Conservation (phyloP, 495 filamentous ascomycete genomes). For the Aspergillus coremiiformis region DNA sequence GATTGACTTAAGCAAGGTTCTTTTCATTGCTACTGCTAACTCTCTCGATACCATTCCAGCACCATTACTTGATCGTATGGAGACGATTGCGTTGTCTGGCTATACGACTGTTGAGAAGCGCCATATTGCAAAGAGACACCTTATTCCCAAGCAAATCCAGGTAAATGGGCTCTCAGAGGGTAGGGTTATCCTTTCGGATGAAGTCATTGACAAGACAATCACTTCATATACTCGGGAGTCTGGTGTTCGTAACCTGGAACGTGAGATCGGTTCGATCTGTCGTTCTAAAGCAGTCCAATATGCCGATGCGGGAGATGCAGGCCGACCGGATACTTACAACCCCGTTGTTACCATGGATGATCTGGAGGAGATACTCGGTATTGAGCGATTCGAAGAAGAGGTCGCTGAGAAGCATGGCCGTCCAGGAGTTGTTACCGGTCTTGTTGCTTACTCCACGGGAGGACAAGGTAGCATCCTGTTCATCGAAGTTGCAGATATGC, state of each 20-base stretch:
- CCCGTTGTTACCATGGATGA: conserved; percentile 67
- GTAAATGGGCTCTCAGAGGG: conserved; percentile 68
- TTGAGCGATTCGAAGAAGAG: conserved; percentile 92
- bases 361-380: conserved; percentile 83
- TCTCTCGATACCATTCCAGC: conserved; percentile 90
- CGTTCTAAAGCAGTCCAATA: conserved; percentile 93
- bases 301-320: conserved; percentile 78
- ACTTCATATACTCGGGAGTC: conserved; percentile 94
- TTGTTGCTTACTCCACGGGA: conserved; percentile 92
- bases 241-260: conserved; percentile 94
- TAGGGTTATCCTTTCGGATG: conserved; percentile 67
- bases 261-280: conserved; percentile 90
- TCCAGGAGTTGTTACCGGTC: conserved; percentile 91
- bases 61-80: conserved; percentile 94
- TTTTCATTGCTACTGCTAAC: conserved; percentile 99
- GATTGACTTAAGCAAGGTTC: conserved; percentile 89
- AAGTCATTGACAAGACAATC: conserved; percentile 89
- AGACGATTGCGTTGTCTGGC: conserved; percentile 82
- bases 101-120: conserved; percentile 98
- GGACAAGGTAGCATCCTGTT: conserved; percentile 95
- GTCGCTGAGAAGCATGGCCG: conserved; percentile 82
- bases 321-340: conserved; percentile 62
- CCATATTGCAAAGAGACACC: conserved; percentile 86
- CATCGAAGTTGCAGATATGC: conserved; percentile 98
- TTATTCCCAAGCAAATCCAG: conserved; percentile 88